A percentile compares a stretch with the other conserved stretches of the same genome.
Conservation (phyloP, 176 grass and related monocot genomes). For the Triticum turgidum region DNA sequence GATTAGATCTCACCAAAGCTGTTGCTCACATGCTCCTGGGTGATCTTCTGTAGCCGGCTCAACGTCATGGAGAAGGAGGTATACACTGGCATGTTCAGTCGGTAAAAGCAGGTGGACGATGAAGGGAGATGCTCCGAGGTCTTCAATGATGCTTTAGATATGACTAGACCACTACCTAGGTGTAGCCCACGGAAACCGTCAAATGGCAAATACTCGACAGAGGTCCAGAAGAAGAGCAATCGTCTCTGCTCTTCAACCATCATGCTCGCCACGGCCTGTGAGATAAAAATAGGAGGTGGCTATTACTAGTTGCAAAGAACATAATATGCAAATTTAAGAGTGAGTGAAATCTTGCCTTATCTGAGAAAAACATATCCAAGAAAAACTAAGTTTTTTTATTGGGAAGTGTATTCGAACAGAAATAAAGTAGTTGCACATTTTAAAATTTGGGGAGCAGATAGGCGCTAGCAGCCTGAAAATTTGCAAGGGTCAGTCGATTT, state of each 20-base stretch:
- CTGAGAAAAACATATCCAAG: not conserved
- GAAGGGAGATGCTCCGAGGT: constrained; percentile 54
- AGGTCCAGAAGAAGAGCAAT: constrained; percentile 78
- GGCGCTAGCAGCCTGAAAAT: too few relatives aligned
- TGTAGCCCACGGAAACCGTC: constrained; percentile 57
- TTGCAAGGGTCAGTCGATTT: too few relatives aligned
- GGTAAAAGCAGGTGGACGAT: constrained; percentile 65
- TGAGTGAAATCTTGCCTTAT: not conserved
- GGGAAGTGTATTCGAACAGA: not conserved
- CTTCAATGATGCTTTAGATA: constrained; percentile 35
- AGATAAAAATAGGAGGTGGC: not conserved
- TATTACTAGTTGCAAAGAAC: not conserved
- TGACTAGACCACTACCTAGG: not conserved
- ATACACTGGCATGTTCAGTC: constrained; percentile 54
- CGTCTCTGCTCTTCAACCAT: constrained; percentile 38
- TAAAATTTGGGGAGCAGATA: not conserved
- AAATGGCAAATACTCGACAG: constrained; percentile 52
- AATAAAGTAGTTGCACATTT: not conserved
- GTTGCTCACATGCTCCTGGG: constrained; percentile 58
- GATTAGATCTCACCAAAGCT: constrained; percentile 36
- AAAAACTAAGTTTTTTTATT: not conserved
- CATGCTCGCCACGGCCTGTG: constrained; percentile 54
- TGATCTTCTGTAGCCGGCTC: constrained; percentile 42
- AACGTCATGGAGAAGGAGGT: constrained; percentile 41
- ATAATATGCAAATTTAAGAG: not conserved